Conservation (phyloP, 768 basidiomycete genomes). For the Termitomyces sp. region DNA sequence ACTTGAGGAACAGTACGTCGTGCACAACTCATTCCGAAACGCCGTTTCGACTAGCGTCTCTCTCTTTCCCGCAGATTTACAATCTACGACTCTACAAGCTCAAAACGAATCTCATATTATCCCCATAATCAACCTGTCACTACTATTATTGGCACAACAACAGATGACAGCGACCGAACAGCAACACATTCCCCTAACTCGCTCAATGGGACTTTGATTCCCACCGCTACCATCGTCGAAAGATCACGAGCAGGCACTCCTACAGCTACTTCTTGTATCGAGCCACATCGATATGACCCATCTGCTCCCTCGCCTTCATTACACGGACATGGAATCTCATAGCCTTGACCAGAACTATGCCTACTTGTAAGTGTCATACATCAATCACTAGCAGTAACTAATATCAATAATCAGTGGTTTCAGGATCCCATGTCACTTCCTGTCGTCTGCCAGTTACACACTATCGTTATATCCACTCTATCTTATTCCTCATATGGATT, state of each 20-base stretch:
- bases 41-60: background rate
- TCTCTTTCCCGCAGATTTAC: slow-evolving; percentile 59
- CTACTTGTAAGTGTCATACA: slow-evolving; percentile 1
- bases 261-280: slow-evolving; percentile 33
- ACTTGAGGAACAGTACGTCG: slow-evolving; percentile 84
- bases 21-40: slow-evolving; percentile 1
- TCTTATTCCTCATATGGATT: background rate
- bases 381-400: background rate
- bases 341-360: background rate
- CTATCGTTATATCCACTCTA: slow-evolving; percentile 10
- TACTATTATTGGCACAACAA: slow-evolving; percentile 33
- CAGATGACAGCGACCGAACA: slow-evolving; percentile 37
- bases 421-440: background rate
- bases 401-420: background rate
- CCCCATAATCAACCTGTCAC: slow-evolving; percentile 70
- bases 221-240: slow-evolving; percentile 44
- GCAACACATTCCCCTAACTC: slow-evolving; percentile 38
- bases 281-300: slow-evolving; percentile 24
- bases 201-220: slow-evolving; percentile 35
- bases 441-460: background rate
- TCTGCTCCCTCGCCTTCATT: slow-evolving; percentile 16
- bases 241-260: slow-evolving; percentile 44
- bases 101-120: slow-evolving; percentile 79
- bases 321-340: slow-evolving; percentile 10
- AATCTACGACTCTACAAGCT: slow-evolving; percentile 76